Evolutionary conservation across 31 red algal genomes (phyloP).

Genomic region (Asparagopsis taxiformis): DNA sequence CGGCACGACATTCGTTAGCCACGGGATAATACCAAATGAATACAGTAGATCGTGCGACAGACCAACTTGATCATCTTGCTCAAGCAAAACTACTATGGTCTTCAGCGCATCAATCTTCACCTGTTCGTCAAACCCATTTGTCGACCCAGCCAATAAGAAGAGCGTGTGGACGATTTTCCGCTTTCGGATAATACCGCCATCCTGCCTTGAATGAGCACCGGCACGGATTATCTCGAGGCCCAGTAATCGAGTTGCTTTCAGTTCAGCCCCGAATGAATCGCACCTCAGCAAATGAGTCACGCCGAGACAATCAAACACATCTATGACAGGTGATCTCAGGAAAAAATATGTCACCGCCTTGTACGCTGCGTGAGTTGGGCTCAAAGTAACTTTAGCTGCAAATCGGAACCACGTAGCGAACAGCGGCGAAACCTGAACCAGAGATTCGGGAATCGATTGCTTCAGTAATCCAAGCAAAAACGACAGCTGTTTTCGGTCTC

Average conservation of each 20-base stretch:
- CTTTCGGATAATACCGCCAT: conserved; percentile 24
- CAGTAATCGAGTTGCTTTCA: conserved; percentile 21
- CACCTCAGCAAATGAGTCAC: conserved; percentile 20
- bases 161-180: conserved; percentile 27
- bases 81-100: conserved; percentile 5
- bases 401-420: conserved; percentile 41
- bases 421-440: conserved; percentile 15
- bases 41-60: conserved; percentile 1
- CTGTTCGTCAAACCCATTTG: conserved; percentile 3
- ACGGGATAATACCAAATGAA: neutral
- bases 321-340: conserved; percentile 21
- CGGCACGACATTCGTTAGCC: conserved; percentile 7
- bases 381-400: conserved; percentile 12
- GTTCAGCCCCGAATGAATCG: conserved; percentile 3
- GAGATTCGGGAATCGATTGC: conserved; percentile 25
- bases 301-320: conserved; percentile 44
- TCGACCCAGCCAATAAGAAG: conserved; percentile 6
- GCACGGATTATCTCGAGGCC: conserved; percentile 24
- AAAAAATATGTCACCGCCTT: conserved; percentile 45
- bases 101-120: neutral
- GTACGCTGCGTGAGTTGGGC: conserved; percentile 31
- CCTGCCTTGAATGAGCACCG: conserved; percentile 19
- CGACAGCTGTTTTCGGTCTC: conserved; percentile 44
- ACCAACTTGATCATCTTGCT: conserved; percentile 9
- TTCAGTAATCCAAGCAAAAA: conserved; percentile 40